A percentile compares a stretch with the other conserved stretches of the same genome.
These are phyloP conservation scores for Begonia masoniana DNA, from an alignment of 306 rosid genomes.

Conservation along the genomic window DNA sequence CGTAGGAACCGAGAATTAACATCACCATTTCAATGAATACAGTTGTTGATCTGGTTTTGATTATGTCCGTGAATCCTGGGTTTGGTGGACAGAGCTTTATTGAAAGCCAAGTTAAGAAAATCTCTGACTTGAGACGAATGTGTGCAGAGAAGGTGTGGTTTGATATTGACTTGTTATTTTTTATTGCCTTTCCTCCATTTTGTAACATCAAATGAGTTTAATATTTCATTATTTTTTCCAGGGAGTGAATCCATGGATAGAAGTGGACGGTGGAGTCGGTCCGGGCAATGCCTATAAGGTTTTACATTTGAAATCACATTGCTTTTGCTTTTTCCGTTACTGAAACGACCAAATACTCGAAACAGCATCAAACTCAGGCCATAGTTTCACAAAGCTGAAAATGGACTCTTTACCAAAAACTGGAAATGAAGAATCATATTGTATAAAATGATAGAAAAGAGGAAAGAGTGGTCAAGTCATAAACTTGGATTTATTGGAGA, in stretches of 20 bases:
- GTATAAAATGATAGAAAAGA: too few relatives aligned
- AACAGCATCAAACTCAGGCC: too few relatives aligned
- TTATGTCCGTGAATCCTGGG: slow-evolving; percentile 98
- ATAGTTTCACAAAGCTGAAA: too few relatives aligned
- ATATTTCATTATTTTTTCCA: slow-evolving; percentile 11
- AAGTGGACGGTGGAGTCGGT: slow-evolving; percentile 93
- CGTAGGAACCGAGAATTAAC: too few relatives aligned
- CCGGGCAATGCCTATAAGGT: slow-evolving; percentile 96
- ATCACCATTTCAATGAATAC: slow-evolving; percentile 19
- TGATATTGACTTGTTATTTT: background rate
- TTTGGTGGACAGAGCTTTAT: slow-evolving; percentile 99
- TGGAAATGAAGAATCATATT: too few relatives aligned
- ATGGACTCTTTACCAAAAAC: too few relatives aligned
- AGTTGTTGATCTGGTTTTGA: slow-evolving; percentile 96
- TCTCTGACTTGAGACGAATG: slow-evolving; percentile 85
- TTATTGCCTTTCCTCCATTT: slow-evolving; percentile 6
- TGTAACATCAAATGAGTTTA: slow-evolving; percentile 5
- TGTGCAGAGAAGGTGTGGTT: slow-evolving; percentile 77
- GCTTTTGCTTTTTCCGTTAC: too few relatives aligned
- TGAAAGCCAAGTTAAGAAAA: slow-evolving; percentile 99
- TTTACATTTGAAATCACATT: too few relatives aligned
- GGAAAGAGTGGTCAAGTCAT: too few relatives aligned
- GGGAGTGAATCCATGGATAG: slow-evolving; percentile 99
- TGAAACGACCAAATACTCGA: too few relatives aligned
- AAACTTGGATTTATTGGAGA: too few relatives aligned